Evolutionary conservation across 257 asterid species (phyloP), one percentile per base, ranked within the genome.

Genomic region (Nicotiana paniculata): DNA sequence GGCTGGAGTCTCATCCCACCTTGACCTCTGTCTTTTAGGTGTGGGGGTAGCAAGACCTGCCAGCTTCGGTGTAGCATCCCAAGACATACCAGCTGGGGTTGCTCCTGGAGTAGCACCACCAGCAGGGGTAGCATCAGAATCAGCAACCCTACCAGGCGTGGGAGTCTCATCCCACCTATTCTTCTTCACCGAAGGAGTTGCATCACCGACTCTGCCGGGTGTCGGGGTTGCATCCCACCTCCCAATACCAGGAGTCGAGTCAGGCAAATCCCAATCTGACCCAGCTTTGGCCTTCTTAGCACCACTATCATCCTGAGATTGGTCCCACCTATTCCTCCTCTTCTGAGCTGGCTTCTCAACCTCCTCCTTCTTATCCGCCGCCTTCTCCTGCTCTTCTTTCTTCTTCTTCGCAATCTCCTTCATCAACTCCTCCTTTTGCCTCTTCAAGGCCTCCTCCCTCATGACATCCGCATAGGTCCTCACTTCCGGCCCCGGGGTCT

Each of bases 191-290:
- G 97, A 91, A 1, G 98, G 98, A 8, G 97, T 94, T 61, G 98
- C 97, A 86, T 94, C 98, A 9, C 97, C 95, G 26, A 91, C 33
- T 85, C 97, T 90, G n/a, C 98, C 98, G 2, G 98, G 98, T 0
- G 99, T 95, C 0, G 98, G 98, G 4, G 98, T 95, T 1, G 99
- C 98, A 89, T 93, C 99, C 99, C 99, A 95, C 85, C 97, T 91
- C 57, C 98, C 99, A 81, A 92, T 92, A 53, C 98, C 98, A 39
- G 95, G 97, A 5, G 98, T 89, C 0, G 97, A 92, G 72, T 95
- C 97, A 0, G 96, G 98, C 83, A 91, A 63, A 85, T 95, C 98
- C 98, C 98, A 95, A 69, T 95, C 98, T 59, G 97, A 93, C 5
- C 93, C 95, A 21, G 85, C 43, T 90, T 92, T 92, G 1, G 90